These are phyloP conservation scores for Dictyophora rubrovolvata DNA, from an alignment of 768 basidiomycete genomes.

Conservation along the genomic window DNA sequence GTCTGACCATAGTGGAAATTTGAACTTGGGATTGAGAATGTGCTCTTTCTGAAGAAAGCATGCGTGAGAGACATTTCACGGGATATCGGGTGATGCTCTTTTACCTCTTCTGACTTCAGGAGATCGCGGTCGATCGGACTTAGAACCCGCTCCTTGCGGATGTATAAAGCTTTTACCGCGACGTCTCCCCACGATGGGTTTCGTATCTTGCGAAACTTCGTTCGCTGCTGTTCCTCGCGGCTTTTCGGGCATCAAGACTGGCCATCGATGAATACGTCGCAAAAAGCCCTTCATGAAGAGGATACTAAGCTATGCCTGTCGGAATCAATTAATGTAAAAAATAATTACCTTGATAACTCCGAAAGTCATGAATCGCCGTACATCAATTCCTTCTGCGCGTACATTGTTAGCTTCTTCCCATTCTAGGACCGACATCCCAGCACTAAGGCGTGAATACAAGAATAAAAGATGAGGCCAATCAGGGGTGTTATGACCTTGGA, in stretches of 20 bases:
- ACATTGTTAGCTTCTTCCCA: conserved; percentile 81
- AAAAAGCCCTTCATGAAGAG: conserved; percentile 61
- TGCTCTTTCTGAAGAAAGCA: background rate
- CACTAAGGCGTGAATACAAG: conserved; percentile 77
- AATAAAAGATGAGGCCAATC: conserved; percentile 84
- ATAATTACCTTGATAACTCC: conserved; percentile 87
- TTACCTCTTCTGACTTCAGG: conserved; percentile 6
- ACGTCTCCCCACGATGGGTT: background rate
- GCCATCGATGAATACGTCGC: conserved; percentile 88
- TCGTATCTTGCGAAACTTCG: background rate
- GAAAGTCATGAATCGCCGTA: conserved; percentile 91
- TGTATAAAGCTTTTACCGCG: conserved; percentile 7
- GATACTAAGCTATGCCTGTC: background rate
- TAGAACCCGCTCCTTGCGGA: background rate
- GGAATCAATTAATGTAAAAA: background rate
- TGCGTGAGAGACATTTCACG: background rate
- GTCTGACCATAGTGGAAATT: background rate
- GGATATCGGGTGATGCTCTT: background rate
- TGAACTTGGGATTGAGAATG: conserved; percentile 6
- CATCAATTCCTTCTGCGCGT: conserved; percentile 68
- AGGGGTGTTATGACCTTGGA: conserved; percentile 36
- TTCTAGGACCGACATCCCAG: conserved; percentile 72
- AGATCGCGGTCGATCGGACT: background rate
- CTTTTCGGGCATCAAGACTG: conserved; percentile 50
- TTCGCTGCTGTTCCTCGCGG: conserved; percentile 11